Evolutionary conservation across 352 stramenopile species (phyloP).

Genomic region (Blastocystis sp.): DNA sequence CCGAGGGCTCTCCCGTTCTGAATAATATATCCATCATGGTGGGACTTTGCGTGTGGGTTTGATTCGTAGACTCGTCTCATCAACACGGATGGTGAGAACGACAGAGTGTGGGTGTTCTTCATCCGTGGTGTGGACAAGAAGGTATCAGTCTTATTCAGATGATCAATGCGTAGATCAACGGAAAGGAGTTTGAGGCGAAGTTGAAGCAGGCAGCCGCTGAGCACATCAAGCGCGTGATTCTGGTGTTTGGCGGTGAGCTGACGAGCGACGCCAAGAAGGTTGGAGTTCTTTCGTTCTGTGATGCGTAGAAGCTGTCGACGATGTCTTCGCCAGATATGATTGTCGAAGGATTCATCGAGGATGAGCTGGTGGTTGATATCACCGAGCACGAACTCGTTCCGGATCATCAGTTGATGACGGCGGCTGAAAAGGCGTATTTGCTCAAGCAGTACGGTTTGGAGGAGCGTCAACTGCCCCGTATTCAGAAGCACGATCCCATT

Average conservation of each 20-base stretch:
- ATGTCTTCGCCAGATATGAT: constrained; percentile 69
- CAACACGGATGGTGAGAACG: constrained; percentile 85
- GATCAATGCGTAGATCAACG: constrained; percentile 94
- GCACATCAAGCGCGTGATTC: constrained; percentile 91
- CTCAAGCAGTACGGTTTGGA: constrained; percentile 89
- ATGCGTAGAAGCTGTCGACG: constrained; percentile 78
- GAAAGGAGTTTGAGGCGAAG: constrained; percentile 81
- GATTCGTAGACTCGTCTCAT: constrained; percentile 74
- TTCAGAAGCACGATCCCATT: constrained; percentile 98
- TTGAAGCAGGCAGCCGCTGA: constrained; percentile 23
- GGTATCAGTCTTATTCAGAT: constrained; percentile 59
- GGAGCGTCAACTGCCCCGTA: constrained; percentile 96
- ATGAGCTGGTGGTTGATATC: constrained; percentile 98
- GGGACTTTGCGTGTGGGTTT: constrained; percentile 72
- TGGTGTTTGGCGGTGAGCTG: constrained; percentile 92
- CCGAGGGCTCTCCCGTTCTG: constrained; percentile 74
- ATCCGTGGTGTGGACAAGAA: constrained; percentile 61
- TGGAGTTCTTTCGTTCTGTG: constrained; percentile 77
- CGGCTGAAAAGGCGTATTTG: constrained; percentile 94
- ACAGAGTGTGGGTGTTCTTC: constrained; percentile 98
- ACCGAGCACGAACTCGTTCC: constrained; percentile 97
- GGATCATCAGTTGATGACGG: constrained; percentile 94
- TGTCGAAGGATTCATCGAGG: constrained; percentile 96
- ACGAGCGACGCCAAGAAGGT: constrained; percentile 95
- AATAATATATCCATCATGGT: constrained; percentile 65